Evolutionary conservation across 106 monocot species (phyloP).

Genomic region (Acanthochlamys bracteata): DNA sequence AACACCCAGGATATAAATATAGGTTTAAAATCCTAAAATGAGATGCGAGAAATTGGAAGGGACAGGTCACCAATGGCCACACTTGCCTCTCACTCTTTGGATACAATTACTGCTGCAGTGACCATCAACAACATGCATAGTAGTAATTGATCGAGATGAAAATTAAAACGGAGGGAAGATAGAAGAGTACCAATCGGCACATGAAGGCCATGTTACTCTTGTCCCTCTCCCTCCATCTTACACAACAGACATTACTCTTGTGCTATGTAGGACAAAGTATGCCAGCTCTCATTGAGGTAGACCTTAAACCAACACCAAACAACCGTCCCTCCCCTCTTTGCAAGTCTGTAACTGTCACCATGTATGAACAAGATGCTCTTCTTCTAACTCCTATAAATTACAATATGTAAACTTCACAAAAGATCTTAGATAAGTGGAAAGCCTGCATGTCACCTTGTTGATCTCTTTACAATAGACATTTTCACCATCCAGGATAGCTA

Average conservation of each 20-base stretch:
- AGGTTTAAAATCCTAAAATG: background rate
- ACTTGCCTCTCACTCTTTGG: background rate
- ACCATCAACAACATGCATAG: background rate
- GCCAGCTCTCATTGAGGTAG: constrained; percentile 1
- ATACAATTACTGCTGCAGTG: background rate
- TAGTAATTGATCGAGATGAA: too few relatives aligned
- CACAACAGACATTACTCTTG: too few relatives aligned
- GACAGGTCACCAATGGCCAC: too few relatives aligned
- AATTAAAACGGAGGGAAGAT: background rate
- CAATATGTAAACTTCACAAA: too few relatives aligned
- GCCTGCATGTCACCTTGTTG: too few relatives aligned
- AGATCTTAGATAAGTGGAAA: too few relatives aligned
- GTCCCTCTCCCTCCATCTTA: background rate
- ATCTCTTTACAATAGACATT: too few relatives aligned
- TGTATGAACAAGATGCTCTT: background rate
- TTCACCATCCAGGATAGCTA: too few relatives aligned
- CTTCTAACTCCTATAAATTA: background rate
- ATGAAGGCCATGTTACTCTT: constrained; percentile 15
- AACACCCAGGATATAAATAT: background rate
- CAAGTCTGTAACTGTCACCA: background rate
- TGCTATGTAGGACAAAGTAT: background rate
- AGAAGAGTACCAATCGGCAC: constrained; percentile 2
- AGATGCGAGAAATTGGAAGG: background rate
- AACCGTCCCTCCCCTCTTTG: background rate
- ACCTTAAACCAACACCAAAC: background rate